Evolutionary conservation across 1,139 yeast species (phyloP), one percentile per base, ranked within the genome.

Genomic region (Saccharomyces hybrid): DNA sequence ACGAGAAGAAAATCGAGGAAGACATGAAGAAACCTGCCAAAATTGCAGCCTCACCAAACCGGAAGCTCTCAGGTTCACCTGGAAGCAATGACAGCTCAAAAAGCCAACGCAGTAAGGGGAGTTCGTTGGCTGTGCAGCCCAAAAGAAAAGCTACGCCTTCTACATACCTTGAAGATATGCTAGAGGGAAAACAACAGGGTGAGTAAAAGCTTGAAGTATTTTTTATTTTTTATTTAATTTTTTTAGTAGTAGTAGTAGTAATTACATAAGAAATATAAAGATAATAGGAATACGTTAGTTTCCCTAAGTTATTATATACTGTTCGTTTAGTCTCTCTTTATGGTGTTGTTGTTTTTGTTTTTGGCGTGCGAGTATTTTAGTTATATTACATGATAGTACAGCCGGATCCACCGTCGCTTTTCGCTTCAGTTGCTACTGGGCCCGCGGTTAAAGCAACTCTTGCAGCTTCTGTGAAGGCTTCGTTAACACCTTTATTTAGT

Each of bases 391-490:
- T 73, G 57, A 75, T 68, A 44, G 63, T 63, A 67, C 78, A 75
- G 49, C 66, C 58, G 25, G 62, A 58, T n/a, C 66, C 61, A 59
- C 63, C 70, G 11, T 71, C 78, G 34, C 78, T 77, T 54, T 74
- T 73, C 54, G 80, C 82, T 59, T 76, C 75, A 49, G 86, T 85
- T 54, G 93, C 93, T 67, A 84, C 88, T 52, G 96, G 89, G 66
- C 84, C 88, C 14, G 96, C 96, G 61, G 88, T 86, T 63, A 93
- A 78, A 4, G 97, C 98, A 69, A 96, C 90, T 71, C 98, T 82
- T 8, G 97, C 97, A 50, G 97, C 97, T 72, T 91, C 97, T 1
- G 97, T 88, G 70, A 91, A 91, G 5, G 96, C 97, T 72, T 91
- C 98, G 67, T 93, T 90, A 31, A 91, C 98, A 61, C 98, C 98